Evolutionary conservation across 2,329 filamentous ascomycete species (phyloP), one percentile per base, ranked within the genome.

Genomic region (Monosporascus cannonballus): DNA sequence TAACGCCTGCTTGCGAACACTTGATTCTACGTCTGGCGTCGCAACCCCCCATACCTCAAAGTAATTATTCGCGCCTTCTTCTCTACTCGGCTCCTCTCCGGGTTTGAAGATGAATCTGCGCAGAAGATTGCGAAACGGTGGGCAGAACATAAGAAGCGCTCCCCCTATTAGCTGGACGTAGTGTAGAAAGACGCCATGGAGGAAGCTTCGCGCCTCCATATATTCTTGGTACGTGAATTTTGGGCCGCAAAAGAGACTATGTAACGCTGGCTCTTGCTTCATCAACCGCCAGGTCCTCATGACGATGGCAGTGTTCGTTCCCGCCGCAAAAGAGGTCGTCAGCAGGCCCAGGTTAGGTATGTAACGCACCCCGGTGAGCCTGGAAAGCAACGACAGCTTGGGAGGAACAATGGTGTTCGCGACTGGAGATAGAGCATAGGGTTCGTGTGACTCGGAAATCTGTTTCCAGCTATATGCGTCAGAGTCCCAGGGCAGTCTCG

Each of bases 21-120:
- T 55, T 47, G 61, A 52, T 65, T 68, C 55, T 51, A 69, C 51
- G 59, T 88, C 85, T 0, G 85, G 82, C n/a, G 73, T 75, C 1
- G 80, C 88, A 20, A 89, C 73, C 4, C 78, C 85, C 14, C 81
- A 77, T 63, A 83, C 87, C 64, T 86, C 81, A 27, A 88, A 68
- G 51, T 78, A 75, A 49, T 89, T 81, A 37, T 78, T 78, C 59
- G 74, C 77, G 47, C 77, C 74, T 24, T 74, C 69, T 61, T 87
- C 80, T 27, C 68, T 71, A 18, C 69, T 68, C 2, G 76, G 73
- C 2, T 83, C 83, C 47, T 82, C 67, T 11, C 83, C 83, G 1
- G 83, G 82, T 57, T 78, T 71, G 53, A 69, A 73, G 4, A 81
- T 73, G 39, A 72, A 68, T 38, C 63, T 71, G 52, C 69, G 74